A percentile compares a stretch with the other conserved stretches of the same genome.
Conservation (phyloP, 2,329 filamentous ascomycete genomes). For the Aureobasidium sp. region DNA sequence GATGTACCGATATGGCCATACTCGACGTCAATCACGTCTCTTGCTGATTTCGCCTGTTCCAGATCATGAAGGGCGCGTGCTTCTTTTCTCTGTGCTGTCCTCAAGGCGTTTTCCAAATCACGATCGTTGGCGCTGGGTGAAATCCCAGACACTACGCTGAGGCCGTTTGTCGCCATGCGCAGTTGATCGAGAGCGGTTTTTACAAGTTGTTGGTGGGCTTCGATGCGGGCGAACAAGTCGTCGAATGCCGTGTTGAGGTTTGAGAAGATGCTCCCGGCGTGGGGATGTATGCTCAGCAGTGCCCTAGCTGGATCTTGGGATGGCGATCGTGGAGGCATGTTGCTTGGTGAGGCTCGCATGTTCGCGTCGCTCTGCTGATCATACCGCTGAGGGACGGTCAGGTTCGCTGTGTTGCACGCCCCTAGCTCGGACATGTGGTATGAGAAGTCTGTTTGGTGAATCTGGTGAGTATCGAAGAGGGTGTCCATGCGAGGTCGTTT, state of each 20-base stretch:
- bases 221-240: not conserved
- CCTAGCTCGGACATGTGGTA: not conserved
- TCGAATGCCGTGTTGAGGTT: not conserved
- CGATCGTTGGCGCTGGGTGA: not conserved
- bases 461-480: not conserved
- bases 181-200: not conserved
- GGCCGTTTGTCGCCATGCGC: not conserved
- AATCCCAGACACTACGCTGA: not conserved
- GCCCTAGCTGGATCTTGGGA: not conserved
- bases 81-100: not conserved
- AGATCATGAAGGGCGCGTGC: not conserved
- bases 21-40: not conserved
- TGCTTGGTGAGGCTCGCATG: not conserved
- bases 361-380: not conserved
- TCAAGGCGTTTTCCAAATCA: not conserved
- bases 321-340: not conserved
- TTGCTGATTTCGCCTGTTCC: slow-evolving; percentile 1
- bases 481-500: slow-evolving; percentile 1
- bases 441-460: not conserved
- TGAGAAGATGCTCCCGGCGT: not conserved
- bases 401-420: not conserved
- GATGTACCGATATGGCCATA: slow-evolving; percentile 1
- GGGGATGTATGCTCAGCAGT: slow-evolving; percentile 1
- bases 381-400: not conserved
- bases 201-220: not conserved